Evolutionary conservation across 1,284 basidiomycete species (phyloP), one percentile per base, ranked within the genome.

Genomic region (Mycena citricolor): DNA sequence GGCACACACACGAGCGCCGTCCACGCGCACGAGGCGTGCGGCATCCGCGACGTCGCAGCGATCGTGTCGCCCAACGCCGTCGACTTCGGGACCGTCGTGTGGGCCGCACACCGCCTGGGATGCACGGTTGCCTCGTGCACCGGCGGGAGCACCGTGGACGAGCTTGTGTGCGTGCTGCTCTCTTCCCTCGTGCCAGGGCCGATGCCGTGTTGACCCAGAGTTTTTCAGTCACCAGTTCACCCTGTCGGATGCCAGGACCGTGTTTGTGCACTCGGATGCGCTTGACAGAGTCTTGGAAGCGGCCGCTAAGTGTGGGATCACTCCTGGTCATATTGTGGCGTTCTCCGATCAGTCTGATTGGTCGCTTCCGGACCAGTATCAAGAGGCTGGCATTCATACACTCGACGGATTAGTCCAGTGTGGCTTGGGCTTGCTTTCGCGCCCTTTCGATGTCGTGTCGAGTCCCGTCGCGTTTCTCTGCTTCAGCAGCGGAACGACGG

Each of bases 401-500:
- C 6, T 32, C 2, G 38, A 40, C 2, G 38, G 2, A 6, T 40
- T 40, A 21, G 19, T 40, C 23, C n/a, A 21, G 24, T 5, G 14
- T 13, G 38, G 38, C 13, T 14, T 13, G 11, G 20, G 12, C 24
- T 28, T 4, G 5, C 13, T 21, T 17, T 19, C 7, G 8, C 24
- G 10, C 26, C 16, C 11, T 13, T 4, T 7, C 5, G 2, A 29
- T 29, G 26, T 6, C 13, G 22, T 8, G 22, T 14, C 23, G 7
- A 42, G 32, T 28, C 32, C 31, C 2, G 35, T 42, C 17, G 40
- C 40, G 11, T 42, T 42, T 23, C 13, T 42, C 8, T 34, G 32
- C n/a, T 42, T 34, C 22, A 44, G 36, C 29, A 44, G 43, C 17
- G 43, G 43, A 28, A 44, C 36, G 1, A 44, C 43, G 5, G 43